phyloP scores from a whole-genome alignment of 331 rosid species.

The Stylosanthes scabra region DNA sequence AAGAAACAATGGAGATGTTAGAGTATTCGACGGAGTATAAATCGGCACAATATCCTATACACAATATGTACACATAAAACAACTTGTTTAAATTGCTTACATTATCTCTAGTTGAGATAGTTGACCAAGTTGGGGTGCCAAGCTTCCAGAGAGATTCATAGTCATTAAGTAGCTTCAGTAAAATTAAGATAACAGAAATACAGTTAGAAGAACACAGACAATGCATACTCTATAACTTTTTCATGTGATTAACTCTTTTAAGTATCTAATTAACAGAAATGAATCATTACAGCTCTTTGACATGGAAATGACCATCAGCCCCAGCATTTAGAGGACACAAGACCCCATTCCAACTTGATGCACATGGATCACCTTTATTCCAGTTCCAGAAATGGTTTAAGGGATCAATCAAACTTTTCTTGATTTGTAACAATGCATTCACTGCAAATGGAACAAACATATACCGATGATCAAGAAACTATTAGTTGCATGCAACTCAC shows the following conservation, averaged over 20 bases:
- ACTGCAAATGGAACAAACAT: constrained; percentile 55
- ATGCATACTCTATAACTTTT: background rate
- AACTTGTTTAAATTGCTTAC: constrained; percentile 50
- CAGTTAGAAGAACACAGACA: background rate
- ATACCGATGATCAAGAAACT: background rate
- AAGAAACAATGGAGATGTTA: constrained; percentile 21
- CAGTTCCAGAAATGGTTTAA: constrained; percentile 52
- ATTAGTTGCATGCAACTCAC: background rate
- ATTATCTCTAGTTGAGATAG: constrained; percentile 64
- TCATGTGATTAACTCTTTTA: background rate
- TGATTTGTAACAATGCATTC: constrained; percentile 60
- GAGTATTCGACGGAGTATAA: background rate
- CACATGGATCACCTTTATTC: constrained; percentile 78
- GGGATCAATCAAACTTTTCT: constrained; percentile 71
- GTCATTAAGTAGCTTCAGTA: constrained; percentile 66
- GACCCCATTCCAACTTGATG: constrained; percentile 71
- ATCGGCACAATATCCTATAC: too few species aligned
- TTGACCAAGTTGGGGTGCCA: constrained; percentile 74
- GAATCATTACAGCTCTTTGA: constrained; percentile 68
- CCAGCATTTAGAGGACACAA: constrained; percentile 46
- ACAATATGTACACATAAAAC: too few species aligned
- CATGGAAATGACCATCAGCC: constrained; percentile 63
- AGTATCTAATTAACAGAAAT: background rate
- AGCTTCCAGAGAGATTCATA: constrained; percentile 72
- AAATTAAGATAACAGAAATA: constrained; percentile 33